Evolutionary conservation across 768 basidiomycete genomes (phyloP), one percentile per base, ranked within the genome.

Genomic region (Psilocybe tampanensis): DNA sequence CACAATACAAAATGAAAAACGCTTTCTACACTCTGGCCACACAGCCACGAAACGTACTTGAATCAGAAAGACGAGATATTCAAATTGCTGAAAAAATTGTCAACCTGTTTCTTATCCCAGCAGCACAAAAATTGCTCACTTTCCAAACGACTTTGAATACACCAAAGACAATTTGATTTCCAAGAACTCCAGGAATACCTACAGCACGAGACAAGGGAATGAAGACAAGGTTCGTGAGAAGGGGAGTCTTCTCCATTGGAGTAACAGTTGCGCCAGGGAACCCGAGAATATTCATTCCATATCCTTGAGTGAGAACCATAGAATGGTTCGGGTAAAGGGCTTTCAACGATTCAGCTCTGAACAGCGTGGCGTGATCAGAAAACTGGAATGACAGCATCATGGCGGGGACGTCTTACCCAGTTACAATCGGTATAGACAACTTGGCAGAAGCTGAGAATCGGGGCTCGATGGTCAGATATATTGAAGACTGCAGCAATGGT

Each of bases 241-340:
- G 67, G 2, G 82, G 80, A 2, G 77, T 66, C n/a, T 80, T 72
- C 15, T 80, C 71, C 24, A 86, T 43, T 3, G 85, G 79, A 33
- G 76, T 68, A 2, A 76, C 66, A n/a, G 65, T 52, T 18, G 78
- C 77, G 15, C 69, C 80, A 41, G 89, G 88, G 59, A 82, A 82
- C 18, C 65, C 66, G 8, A 88, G 67, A 44, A 88, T 59, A 56
- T 79, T 72, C 59, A 86, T 65, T 24, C 72, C 66, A 49, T 58
- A 69, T 55, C 85, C 83, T 7, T 70, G 64, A 2, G 86, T 81
- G 57, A 80, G 69, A 8, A 89, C 78, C 23, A 90, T 62, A 23
- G 86, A 84, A 63, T 88, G 77, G 9, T 81, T 78, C 6, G 89
- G 86, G 66, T 90, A 85, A 15, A 87, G 55, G 61, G 75, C 79